phyloP scores from a whole-genome alignment of 2,329 filamentous ascomycete genomes.

The Pestalotiopsis sp. region DNA sequence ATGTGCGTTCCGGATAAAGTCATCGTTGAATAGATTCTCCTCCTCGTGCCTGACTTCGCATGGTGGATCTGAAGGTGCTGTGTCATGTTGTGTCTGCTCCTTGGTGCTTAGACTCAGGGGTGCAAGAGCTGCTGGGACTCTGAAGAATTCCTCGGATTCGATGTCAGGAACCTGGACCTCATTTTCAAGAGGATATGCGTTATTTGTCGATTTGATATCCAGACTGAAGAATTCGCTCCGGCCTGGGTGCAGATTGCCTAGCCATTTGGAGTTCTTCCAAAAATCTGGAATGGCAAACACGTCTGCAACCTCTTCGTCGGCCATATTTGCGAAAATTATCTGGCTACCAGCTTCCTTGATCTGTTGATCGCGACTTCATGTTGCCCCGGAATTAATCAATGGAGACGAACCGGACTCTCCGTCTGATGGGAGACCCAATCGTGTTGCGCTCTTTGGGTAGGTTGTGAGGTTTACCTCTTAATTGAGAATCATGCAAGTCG shows the following conservation, averaged over 20 bases:
- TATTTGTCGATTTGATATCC: slow-evolving; percentile 33
- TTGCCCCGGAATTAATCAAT: neutral
- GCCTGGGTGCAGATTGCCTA: slow-evolving; percentile 34
- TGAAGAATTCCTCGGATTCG: slow-evolving; percentile 45
- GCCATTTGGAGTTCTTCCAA: slow-evolving; percentile 56
- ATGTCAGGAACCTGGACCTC: slow-evolving; percentile 15
- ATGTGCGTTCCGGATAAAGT: slow-evolving; percentile 51
- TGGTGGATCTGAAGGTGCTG: slow-evolving; percentile 16
- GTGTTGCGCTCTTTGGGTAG: neutral
- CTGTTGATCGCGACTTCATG: neutral
- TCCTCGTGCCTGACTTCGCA: slow-evolving; percentile 26
- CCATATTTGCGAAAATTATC: slow-evolving; percentile 30
- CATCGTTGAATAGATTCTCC: slow-evolving; percentile 36
- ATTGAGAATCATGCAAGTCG: neutral
- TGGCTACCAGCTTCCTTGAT: neutral
- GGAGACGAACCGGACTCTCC: neutral
- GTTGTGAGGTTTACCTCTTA: neutral
- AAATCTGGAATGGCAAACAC: slow-evolving; percentile 68
- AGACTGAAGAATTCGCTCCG: slow-evolving; percentile 47
- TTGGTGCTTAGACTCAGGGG: slow-evolving; percentile 13
- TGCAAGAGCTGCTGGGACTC: slow-evolving; percentile 36
- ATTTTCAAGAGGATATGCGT: slow-evolving; percentile 12
- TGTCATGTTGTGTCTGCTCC: slow-evolving; percentile 15
- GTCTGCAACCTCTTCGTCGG: slow-evolving; percentile 49
- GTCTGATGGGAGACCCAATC: neutral